These are phyloP conservation scores for Torulaspora pretoriensis DNA, from an alignment of 1,139 yeast genomes.

Conservation along the genomic window DNA sequence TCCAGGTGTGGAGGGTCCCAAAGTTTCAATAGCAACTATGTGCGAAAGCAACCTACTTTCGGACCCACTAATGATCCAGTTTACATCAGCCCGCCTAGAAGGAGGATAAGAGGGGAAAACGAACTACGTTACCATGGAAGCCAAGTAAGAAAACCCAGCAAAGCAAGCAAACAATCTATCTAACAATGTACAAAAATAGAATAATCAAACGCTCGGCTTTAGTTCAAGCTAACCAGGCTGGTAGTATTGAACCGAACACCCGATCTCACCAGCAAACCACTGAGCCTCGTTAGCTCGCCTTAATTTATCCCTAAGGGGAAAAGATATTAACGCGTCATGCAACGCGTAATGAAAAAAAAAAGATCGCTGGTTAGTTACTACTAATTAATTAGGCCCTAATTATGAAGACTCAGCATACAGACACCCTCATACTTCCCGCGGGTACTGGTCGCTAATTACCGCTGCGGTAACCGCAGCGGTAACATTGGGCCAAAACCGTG, in stretches of 20 bases:
- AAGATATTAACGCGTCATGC: conserved; percentile 4
- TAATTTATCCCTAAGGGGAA: background rate
- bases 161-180: background rate
- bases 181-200: background rate
- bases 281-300: background rate
- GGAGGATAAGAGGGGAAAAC: background rate
- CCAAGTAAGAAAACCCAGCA: background rate
- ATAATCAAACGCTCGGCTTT: too few species aligned
- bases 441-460: too few species aligned
- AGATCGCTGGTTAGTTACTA: background rate
- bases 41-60: background rate
- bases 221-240: too few species aligned
- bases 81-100: too few species aligned
- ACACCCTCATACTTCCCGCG: too few species aligned
- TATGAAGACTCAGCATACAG: too few species aligned
- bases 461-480: background rate
- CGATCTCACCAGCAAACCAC: background rate
- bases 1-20: background rate
- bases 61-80: background rate
- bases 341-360: background rate
- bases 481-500: background rate
- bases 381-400: background rate
- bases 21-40: background rate
- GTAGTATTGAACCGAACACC: too few species aligned
- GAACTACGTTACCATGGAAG: background rate